These are phyloP conservation scores for Turritis glabra DNA, from an alignment of 345 rosid genomes.

Conservation along the genomic window DNA sequence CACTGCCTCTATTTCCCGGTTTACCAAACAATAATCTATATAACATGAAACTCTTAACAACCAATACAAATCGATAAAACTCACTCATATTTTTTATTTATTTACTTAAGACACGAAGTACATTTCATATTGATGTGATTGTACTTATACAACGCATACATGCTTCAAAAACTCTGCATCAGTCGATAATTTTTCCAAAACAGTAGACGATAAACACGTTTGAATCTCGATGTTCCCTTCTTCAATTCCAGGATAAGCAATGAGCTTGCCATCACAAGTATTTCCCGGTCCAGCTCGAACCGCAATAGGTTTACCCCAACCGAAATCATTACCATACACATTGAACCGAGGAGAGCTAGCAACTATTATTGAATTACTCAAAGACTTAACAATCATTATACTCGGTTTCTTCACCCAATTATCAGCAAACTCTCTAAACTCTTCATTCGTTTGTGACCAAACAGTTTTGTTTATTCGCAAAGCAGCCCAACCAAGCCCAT, in stretches of 20 bases:
- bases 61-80: too few species aligned
- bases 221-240: slow-evolving; percentile 47
- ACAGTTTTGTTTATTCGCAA: slow-evolving; percentile 25
- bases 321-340: slow-evolving; percentile 46
- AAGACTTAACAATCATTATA: not conserved
- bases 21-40: too few species aligned
- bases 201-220: slow-evolving; percentile 15
- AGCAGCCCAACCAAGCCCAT: slow-evolving; percentile 31
- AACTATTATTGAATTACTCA: not conserved
- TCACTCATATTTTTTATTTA: too few species aligned
- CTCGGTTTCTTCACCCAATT: slow-evolving; percentile 38
- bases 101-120: not conserved
- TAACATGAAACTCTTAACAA: too few species aligned
- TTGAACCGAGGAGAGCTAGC: slow-evolving; percentile 45
- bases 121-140: not conserved
- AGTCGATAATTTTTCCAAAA: slow-evolving; percentile 17
- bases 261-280: slow-evolving; percentile 30
- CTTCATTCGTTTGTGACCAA: slow-evolving; percentile 30
- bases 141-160: not conserved
- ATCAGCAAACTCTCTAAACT: slow-evolving; percentile 2
- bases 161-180: slow-evolving; percentile 29
- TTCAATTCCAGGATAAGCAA: slow-evolving; percentile 34
- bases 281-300: slow-evolving; percentile 35
- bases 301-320: slow-evolving; percentile 47
- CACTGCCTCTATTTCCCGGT: too few species aligned